These are phyloP conservation scores for Panus rudis DNA, from an alignment of 768 basidiomycete species.

Conservation along the genomic window DNA sequence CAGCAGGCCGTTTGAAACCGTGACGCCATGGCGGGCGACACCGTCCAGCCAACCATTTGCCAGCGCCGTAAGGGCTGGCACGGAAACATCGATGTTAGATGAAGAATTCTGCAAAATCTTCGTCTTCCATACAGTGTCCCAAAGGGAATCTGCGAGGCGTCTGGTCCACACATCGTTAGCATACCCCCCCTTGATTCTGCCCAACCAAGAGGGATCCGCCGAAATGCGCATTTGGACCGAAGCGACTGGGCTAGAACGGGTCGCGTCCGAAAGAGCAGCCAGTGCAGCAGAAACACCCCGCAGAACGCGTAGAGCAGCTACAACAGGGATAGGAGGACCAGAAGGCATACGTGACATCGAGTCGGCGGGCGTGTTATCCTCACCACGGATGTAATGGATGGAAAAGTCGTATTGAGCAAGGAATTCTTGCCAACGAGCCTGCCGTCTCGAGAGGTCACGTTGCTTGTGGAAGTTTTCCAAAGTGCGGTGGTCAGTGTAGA, in stretches of 20 bases:
- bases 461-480: conserved; percentile 27
- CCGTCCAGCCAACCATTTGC: neutral
- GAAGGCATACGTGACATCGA: conserved; percentile 14
- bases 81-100: too few relatives aligned
- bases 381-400: conserved; percentile 30
- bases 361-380: conserved; percentile 32
- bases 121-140: too few relatives aligned
- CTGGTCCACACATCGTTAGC: neutral
- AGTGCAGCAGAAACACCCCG: too few relatives aligned
- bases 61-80: too few relatives aligned
- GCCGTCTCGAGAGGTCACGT: conserved; percentile 25
- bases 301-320: too few relatives aligned
- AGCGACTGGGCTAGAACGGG: too few relatives aligned
- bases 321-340: too few relatives aligned
- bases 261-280: too few relatives aligned
- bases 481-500: conserved; percentile 32
- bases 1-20: conserved; percentile 9
- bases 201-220: neutral
- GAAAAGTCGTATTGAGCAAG: conserved; percentile 29
- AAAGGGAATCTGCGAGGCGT: too few relatives aligned
- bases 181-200: neutral
- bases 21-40: neutral
- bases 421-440: conserved; percentile 33
- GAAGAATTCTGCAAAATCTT: too few relatives aligned
- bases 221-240: too few relatives aligned